Base-by-base conservation (phyloP, 371 early-diverging fungal species). In the Mortierella sp. region DNA sequence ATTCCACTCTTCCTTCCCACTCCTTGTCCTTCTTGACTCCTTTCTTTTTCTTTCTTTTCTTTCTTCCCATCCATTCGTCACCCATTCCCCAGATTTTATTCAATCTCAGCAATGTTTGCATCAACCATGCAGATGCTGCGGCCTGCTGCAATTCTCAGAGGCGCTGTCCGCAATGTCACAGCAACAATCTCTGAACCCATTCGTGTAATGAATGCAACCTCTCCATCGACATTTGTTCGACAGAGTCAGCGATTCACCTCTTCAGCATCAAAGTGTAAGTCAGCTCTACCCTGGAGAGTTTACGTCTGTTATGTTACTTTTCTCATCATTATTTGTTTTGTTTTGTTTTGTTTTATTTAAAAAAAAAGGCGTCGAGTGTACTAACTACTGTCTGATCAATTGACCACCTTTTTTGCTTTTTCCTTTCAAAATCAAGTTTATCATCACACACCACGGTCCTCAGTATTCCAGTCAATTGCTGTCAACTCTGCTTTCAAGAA, bases 241-340 rank as follows among this genome's bases (percentile, higher is more conserved):
- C 49, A 67, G 37, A 40, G 40, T 16, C 37, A 57, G 22, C 68
- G 68, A 60, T 68, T 68, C 61, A 37, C 61, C 16, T 68, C 68
- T 4, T 16, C 62, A 11, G 24, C 61, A 3, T 22, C 52, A 5
- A 59, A 68, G 51, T 35, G 68, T 68, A 57, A 11, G 68, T 24
- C 11, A 16, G 12, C 10, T 18, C 12, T 30, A 9, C 9, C 1
- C 43, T 6, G 12, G 9, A 43, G 2, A 2, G 43, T 14, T 43
- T 12, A 12, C 9, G 14, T 12, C 14, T 43, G 9, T 14, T 2
- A 2, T 14, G 30, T 30, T 30, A 30, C 30, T 30, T 4, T 30
- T 30, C 4, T 30, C n/a, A n/a, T n/a, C n/a, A n/a, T n/a, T n/a
- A n/a, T n/a, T n/a, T n/a, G n/a, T n/a, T n/a, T n/a, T n/a, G n/a